These are phyloP conservation scores for Ceratocystis ficicola DNA, from an alignment of 2,329 filamentous ascomycete genomes.

Conservation along the genomic window DNA sequence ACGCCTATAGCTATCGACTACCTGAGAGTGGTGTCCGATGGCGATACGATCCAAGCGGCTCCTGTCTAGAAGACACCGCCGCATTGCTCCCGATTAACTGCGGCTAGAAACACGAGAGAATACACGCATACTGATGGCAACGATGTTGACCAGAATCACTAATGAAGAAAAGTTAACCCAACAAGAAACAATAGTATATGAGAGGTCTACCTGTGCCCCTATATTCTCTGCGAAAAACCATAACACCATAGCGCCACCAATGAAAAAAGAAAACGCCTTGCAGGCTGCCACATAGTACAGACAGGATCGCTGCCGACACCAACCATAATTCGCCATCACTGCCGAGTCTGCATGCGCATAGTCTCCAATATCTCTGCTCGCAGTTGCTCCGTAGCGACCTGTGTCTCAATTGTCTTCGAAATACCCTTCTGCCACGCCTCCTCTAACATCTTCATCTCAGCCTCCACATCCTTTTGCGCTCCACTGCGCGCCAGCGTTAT, in stretches of 20 bases:
- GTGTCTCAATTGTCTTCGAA: conserved; percentile 69
- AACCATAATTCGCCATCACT: background rate
- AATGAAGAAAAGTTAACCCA: too few relatives aligned
- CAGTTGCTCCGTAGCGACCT: conserved; percentile 68
- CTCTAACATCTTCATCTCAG: conserved; percentile 62
- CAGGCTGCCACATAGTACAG: background rate
- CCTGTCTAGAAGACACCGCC: too few relatives aligned
- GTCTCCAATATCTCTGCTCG: conserved; percentile 53
- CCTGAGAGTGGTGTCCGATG: too few relatives aligned
- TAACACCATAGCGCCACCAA: background rate
- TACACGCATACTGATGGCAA: too few relatives aligned
- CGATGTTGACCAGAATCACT: too few relatives aligned
- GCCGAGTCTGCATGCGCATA: conserved; percentile 32
- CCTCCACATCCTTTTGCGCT: conserved; percentile 57
- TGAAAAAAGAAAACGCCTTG: background rate
- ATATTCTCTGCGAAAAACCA: background rate
- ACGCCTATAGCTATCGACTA: too few relatives aligned
- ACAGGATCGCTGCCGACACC: background rate
- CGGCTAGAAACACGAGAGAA: too few relatives aligned
- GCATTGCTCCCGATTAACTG: too few relatives aligned
- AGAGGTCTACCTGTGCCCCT: background rate
- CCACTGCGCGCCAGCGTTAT: conserved; percentile 58
- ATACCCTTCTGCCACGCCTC: conserved; percentile 70
- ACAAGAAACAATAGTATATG: background rate
- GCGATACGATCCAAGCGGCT: too few relatives aligned